Percentiles rank a stretch among this genome's conserved stretches.
Conservation (phyloP, 2,329 filamentous ascomycete genomes). For the Capronia americana region DNA sequence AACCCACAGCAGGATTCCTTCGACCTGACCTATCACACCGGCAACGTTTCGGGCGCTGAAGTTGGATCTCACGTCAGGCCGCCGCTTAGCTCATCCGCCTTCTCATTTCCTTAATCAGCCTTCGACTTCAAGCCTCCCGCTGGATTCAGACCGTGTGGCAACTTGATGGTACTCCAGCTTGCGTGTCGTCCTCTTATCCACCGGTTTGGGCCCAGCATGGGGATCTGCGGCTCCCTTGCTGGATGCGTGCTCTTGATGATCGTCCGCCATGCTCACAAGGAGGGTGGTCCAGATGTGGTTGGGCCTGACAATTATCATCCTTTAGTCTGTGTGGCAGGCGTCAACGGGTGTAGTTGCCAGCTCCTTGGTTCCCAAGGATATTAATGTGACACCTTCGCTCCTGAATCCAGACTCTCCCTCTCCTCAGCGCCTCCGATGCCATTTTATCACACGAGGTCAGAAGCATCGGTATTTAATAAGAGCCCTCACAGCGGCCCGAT, state of each 20-base stretch:
- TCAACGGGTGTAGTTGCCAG: neutral
- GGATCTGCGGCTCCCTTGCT: conserved; percentile 12
- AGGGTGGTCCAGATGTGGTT: conserved; percentile 1
- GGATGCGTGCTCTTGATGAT: conserved; percentile 11
- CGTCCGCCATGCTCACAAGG: conserved; percentile 10
- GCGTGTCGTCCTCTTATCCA: neutral
- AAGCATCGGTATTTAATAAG: neutral
- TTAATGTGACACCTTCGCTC: conserved; percentile 13
- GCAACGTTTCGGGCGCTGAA: neutral
- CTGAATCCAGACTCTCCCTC: neutral
- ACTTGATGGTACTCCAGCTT: no score
- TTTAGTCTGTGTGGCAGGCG: conserved; percentile 9
- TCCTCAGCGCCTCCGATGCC: conserved; percentile 1
- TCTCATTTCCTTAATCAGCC: conserved; percentile 17
- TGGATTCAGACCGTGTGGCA: neutral
- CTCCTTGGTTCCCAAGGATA: neutral
- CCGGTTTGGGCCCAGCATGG: neutral
- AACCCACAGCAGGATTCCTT: conserved; percentile 9
- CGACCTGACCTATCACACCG: conserved; percentile 11
- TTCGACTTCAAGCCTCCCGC: neutral
- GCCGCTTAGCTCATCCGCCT: conserved; percentile 13
- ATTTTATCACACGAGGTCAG: neutral
- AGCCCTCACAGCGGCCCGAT: neutral
- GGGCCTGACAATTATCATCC: conserved; percentile 10
- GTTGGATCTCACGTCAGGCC: conserved; percentile 20